These are phyloP conservation scores for Saccharomycopsis sp. DNA, from an alignment of 805 yeast species.

Conservation along the genomic window DNA sequence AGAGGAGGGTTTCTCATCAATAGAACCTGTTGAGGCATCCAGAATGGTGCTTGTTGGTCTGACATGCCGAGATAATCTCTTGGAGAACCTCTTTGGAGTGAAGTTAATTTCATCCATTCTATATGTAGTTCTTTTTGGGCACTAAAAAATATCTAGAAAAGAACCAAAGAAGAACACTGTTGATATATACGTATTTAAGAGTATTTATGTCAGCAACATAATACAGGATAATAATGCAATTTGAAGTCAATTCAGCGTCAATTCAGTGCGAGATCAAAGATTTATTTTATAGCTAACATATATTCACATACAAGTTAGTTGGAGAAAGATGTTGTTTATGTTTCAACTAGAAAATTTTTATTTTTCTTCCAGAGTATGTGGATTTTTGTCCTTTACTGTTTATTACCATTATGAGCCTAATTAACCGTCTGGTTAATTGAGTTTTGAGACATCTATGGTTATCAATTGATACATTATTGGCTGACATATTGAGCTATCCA, in stretches of 20 bases:
- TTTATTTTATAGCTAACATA: background rate
- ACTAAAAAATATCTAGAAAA: too few relatives aligned
- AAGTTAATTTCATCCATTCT: slow-evolving; percentile 9
- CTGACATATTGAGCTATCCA: too few relatives aligned
- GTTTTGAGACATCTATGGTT: background rate
- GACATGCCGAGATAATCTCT: slow-evolving; percentile 15
- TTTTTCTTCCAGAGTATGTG: too few relatives aligned
- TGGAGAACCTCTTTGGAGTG: slow-evolving; percentile 18
- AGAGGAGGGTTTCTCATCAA: background rate
- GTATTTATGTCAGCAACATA: background rate
- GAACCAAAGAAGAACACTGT: background rate
- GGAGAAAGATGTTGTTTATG: background rate
- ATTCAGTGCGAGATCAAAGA: background rate
- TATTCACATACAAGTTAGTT: background rate
- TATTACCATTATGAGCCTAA: too few relatives aligned
- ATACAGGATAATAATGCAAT: background rate
- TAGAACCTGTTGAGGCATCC: background rate
- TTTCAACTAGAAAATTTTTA: background rate
- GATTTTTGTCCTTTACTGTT: too few relatives aligned
- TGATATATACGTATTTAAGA: background rate
- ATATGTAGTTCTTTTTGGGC: too few relatives aligned
- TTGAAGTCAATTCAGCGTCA: background rate
- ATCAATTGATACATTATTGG: background rate
- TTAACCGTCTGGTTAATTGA: background rate
- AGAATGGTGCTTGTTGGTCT: background rate